Percentiles rank a stretch among this genome's conserved stretches.
Evolutionary conservation across 768 basidiomycete species (phyloP).

Genomic region (Daedaleopsis nitida): DNA sequence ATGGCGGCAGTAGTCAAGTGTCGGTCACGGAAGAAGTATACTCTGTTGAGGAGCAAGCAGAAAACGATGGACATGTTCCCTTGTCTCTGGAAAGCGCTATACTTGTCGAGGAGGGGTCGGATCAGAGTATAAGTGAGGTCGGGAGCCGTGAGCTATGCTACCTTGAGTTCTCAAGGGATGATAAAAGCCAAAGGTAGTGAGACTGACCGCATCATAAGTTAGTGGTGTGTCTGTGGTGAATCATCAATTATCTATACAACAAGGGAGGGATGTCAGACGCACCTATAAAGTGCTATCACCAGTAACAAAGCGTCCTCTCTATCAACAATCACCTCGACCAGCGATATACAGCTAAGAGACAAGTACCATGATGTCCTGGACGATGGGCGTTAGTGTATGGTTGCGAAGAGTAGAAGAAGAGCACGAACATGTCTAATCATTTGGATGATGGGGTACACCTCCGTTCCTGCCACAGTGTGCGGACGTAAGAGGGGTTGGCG

Average conservation of each 20-base stretch:
- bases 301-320: neutral
- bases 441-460: slow-evolving; percentile 82
- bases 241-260: neutral
- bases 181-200: neutral
- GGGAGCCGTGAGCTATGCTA: slow-evolving; percentile 68
- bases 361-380: slow-evolving; percentile 59
- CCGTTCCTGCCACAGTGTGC: slow-evolving; percentile 56
- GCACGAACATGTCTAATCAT: slow-evolving; percentile 64
- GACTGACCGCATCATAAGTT: neutral
- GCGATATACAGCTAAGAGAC: neutral
- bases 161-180: neutral
- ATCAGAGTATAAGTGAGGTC: slow-evolving; percentile 91
- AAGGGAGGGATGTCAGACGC: neutral
- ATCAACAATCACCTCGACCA: neutral
- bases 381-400: slow-evolving; percentile 12
- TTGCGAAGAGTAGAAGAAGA: slow-evolving; percentile 14
- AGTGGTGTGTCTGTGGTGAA: slow-evolving; percentile 1
- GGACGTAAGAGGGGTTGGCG: slow-evolving; percentile 45
- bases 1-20: slow-evolving; percentile 69
- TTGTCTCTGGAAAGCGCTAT: slow-evolving; percentile 64
- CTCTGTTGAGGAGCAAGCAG: slow-evolving; percentile 84
- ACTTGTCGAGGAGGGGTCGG: slow-evolving; percentile 87
- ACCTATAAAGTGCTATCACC: slow-evolving; percentile 1
- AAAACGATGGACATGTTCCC: slow-evolving; percentile 88
- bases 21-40: slow-evolving; percentile 82